Conservation (phyloP, 2,329 filamentous ascomycete species). For the Botrytis hyacinthi region DNA sequence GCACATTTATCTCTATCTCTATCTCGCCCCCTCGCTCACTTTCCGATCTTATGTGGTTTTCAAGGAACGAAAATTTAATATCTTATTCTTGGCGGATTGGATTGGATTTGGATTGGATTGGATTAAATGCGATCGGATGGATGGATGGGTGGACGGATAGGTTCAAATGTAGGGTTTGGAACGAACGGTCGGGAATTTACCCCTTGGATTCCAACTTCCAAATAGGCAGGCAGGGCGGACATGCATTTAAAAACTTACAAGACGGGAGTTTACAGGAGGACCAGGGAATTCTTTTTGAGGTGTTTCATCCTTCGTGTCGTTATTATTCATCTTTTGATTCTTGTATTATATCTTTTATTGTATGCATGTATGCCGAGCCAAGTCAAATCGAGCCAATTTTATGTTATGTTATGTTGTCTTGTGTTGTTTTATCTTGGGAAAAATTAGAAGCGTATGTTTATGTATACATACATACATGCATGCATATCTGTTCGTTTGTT, state of each 20-base stretch:
- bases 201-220: no score
- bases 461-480: no score
- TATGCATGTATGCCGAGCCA: neutral
- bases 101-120: neutral
- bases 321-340: neutral
- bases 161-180: neutral
- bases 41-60: neutral
- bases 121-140: neutral
- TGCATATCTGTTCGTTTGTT: no score
- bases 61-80: neutral
- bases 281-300: neutral
- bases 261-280: neutral
- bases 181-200: neutral
- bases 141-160: no score
- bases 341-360: conserved; percentile 13
- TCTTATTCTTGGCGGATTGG: neutral
- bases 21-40: neutral
- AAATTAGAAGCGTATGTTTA: no score
- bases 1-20: neutral
- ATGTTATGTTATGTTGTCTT: neutral
- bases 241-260: neutral
- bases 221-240: no score
- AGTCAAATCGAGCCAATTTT: neutral
- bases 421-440: no score
- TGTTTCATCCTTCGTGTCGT: neutral